Percentiles rank a stretch among this genome's conserved stretches.
These are phyloP conservation scores for Xylariaceae sp. DNA, from an alignment of 2,329 filamentous ascomycete genomes.

Conservation along the genomic window DNA sequence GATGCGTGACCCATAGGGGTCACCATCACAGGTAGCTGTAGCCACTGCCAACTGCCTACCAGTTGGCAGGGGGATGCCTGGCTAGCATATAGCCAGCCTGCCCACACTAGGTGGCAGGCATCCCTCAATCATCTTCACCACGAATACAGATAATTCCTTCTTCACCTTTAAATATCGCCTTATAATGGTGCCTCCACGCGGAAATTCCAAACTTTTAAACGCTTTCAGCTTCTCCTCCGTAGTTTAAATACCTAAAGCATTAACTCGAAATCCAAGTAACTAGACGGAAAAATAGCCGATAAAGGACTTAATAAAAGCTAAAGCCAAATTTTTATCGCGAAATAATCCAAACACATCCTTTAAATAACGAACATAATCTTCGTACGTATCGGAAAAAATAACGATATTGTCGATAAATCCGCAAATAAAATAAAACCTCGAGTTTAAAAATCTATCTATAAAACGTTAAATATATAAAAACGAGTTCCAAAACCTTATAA, in stretches of 20 bases:
- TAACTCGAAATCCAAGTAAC: background rate
- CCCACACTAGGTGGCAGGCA: too few relatives aligned
- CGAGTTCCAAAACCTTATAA: background rate
- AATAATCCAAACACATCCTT: background rate
- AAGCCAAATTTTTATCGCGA: background rate
- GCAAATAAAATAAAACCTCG: background rate
- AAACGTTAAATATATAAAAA: slow-evolving; percentile 3
- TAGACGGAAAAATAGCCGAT: background rate
- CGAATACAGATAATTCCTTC: too few relatives aligned
- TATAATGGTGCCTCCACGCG: too few relatives aligned
- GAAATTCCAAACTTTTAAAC: background rate
- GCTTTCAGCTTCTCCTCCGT: background rate
- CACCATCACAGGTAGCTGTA: too few relatives aligned
- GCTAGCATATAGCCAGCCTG: too few relatives aligned
- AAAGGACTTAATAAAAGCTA: background rate
- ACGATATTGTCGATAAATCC: slow-evolving; percentile 2
- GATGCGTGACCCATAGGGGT: too few relatives aligned
- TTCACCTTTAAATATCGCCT: too few relatives aligned
- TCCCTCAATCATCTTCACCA: too few relatives aligned
- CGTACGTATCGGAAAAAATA: background rate
- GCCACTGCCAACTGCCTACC: too few relatives aligned
- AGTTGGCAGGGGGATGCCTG: too few relatives aligned
- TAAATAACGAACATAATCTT: slow-evolving; percentile 2
- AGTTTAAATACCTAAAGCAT: background rate
- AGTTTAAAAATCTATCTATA: background rate